Conservation (phyloP, 2,329 filamentous ascomycete species). For the Beauveria caledonica region DNA sequence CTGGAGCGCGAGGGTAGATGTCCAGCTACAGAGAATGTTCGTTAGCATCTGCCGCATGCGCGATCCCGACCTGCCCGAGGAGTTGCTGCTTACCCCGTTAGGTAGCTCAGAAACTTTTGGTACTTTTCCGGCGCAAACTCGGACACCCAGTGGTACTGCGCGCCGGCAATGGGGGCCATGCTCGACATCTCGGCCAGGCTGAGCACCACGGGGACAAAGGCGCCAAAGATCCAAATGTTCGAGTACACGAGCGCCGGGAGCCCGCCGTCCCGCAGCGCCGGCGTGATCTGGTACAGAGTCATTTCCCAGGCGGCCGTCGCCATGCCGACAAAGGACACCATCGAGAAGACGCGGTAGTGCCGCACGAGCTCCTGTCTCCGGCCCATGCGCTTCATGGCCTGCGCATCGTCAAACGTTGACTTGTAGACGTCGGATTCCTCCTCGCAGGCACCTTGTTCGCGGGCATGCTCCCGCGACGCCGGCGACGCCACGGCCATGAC, state of each 20-base stretch:
- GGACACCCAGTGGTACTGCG: conserved; percentile 11
- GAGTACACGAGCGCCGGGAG: conserved; percentile 4
- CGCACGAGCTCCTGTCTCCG: conserved; percentile 7
- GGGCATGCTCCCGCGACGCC: background rate
- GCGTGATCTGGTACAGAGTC: conserved; percentile 9
- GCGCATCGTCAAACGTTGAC: conserved; percentile 2
- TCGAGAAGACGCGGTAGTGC: conserved; percentile 11
- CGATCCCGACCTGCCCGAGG: background rate
- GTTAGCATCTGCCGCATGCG: too few species aligned
- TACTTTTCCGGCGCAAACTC: conserved; percentile 11
- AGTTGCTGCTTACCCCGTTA: conserved; percentile 8
- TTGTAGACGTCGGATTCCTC: background rate
- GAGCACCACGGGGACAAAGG: conserved; percentile 8
- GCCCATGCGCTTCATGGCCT: conserved; percentile 9
- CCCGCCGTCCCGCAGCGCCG: conserved; percentile 9
- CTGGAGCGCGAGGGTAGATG: conserved; percentile 13
- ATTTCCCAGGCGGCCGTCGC: conserved; percentile 9
- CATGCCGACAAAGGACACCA: conserved; percentile 11
- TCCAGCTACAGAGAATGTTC: conserved; percentile 9
- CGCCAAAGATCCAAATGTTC: conserved; percentile 7
- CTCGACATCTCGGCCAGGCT: conserved; percentile 11
- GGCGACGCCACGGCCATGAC: background rate
- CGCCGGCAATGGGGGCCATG: conserved; percentile 9
- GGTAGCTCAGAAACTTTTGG: conserved; percentile 10
- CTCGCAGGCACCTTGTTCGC: background rate